A percentile compares a stretch with the other conserved stretches of the same genome.
Conservation (phyloP, 108 stramenopile genomes). For the Pseudonitzschia multistriata region DNA sequence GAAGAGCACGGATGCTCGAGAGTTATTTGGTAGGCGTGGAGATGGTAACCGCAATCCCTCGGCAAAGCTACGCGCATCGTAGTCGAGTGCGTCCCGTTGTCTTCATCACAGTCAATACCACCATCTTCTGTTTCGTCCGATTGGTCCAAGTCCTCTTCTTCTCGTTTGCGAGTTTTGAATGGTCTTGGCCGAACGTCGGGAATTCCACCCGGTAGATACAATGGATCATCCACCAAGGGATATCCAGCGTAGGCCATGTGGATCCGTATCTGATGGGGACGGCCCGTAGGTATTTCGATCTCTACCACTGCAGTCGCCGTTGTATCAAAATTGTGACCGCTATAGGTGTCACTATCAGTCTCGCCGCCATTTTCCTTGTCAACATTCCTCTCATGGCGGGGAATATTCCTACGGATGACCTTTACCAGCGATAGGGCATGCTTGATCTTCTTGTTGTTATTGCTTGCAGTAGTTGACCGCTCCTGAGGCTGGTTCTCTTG, state of each 20-base stretch:
- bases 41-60: conserved; percentile 15
- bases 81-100: neutral
- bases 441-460: neutral
- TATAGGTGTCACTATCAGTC: neutral
- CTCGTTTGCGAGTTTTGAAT: neutral
- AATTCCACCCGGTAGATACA: conserved; percentile 8
- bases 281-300: conserved; percentile 22
- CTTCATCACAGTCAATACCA: neutral
- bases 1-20: neutral
- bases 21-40: conserved; percentile 15
- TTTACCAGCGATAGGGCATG: neutral
- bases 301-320: conserved; percentile 5
- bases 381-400: neutral
- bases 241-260: conserved; percentile 28
- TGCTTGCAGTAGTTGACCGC: neutral
- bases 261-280: conserved; percentile 23
- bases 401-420: conserved; percentile 2
- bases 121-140: neutral
- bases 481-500: too few species aligned
- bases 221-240: conserved; percentile 24
- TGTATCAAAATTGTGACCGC: neutral
- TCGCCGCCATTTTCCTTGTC: neutral
- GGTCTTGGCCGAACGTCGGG: neutral
- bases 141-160: neutral
- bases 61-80: conserved; percentile 8